Evolutionary conservation across 2,329 filamentous ascomycete species (phyloP), one percentile per base, ranked within the genome.

Genomic region (Huntiella savannae): DNA sequence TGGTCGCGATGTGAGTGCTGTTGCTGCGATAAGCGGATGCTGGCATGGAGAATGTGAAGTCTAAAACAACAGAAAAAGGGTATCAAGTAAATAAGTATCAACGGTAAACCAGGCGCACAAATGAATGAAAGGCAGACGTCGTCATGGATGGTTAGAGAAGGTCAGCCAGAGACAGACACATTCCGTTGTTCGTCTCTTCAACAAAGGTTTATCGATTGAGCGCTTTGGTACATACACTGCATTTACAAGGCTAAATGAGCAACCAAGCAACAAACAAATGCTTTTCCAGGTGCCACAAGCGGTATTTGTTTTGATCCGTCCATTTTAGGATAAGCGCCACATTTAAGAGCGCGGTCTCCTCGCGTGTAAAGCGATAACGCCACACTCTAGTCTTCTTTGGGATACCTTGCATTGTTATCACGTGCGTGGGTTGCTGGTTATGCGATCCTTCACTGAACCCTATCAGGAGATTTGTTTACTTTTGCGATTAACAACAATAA

Each of bases 401-500:
- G 15, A 22, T 4, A 6, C n/a, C n/a, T 39, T 44, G 43, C 38
- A 40, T 12, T 15, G 40, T 44, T 46, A 46, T 49, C 32, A 49
- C 35, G 44, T 28, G 33, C n/a, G 39, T 38, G 16, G 22, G 13
- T 8, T 37, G 19, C 15, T 2, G 10, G 5, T 35, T 15, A 4
- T 3, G 13, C 5, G 35, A 34, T 34, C 43, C 43, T 43, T 37
- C 28, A 40, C 44, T 49, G 40, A 46, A 44, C 48, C 40, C 48
- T 49, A 49, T 46, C 28, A 28, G 39, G 48, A 44, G 22, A 49
- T 46, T 46, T 49, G 44, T 49, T 49, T 49, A 49, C 43, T 35
- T 10, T 22, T 2, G 8, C 12, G 35, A 7, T 13, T 36, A 12
- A 15, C 10, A n/a, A 13, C 12, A 22, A 28, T 28, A 28, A 28